These are phyloP conservation scores for Alternaria conjuncta DNA, from an alignment of 2,329 filamentous ascomycete genomes.

Conservation along the genomic window DNA sequence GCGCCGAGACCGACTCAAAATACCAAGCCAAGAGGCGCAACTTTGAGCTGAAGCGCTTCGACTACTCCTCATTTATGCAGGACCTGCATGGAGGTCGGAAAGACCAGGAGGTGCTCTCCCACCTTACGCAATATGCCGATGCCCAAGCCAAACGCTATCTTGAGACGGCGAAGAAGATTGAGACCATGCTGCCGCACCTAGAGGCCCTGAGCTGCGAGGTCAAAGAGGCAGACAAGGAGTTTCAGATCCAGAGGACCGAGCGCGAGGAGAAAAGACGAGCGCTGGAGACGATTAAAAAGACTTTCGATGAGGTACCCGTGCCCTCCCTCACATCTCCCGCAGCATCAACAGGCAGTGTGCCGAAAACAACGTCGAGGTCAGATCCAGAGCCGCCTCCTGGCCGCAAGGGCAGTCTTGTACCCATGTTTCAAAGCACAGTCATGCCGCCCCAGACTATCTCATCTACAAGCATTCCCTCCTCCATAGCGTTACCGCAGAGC, in stretches of 20 bases:
- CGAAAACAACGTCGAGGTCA: constrained; percentile 27
- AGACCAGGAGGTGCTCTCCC: constrained; percentile 93
- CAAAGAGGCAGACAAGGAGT: constrained; percentile 93
- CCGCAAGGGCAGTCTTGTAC: constrained; percentile 42
- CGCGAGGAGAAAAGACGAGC: constrained; percentile 91
- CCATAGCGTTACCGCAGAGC: constrained; percentile 35
- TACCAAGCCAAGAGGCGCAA: constrained; percentile 93
- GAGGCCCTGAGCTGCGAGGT: constrained; percentile 89
- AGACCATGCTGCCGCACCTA: constrained; percentile 83
- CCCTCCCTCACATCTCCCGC: constrained; percentile 29
- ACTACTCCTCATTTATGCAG: constrained; percentile 99
- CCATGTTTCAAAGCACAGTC: constrained; percentile 44
- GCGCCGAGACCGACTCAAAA: constrained; percentile 91
- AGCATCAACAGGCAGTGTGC: constrained; percentile 31
- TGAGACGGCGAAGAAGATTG: constrained; percentile 82
- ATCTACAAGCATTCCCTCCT: constrained; percentile 31
- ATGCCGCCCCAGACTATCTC: constrained; percentile 36
- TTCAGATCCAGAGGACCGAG: constrained; percentile 92
- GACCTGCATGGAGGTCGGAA: constrained; percentile 99
- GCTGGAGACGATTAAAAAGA: constrained; percentile 81
- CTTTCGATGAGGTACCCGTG: constrained; percentile 41
- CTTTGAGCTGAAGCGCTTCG: constrained; percentile 96
- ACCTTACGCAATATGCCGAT: constrained; percentile 92
- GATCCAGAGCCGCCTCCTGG: constrained; percentile 34
- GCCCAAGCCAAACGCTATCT: constrained; percentile 86